Evolutionary conservation across 2,329 filamentous ascomycete species (phyloP), one percentile per base, ranked within the genome.

Genomic region (Elsinoe necatrix): DNA sequence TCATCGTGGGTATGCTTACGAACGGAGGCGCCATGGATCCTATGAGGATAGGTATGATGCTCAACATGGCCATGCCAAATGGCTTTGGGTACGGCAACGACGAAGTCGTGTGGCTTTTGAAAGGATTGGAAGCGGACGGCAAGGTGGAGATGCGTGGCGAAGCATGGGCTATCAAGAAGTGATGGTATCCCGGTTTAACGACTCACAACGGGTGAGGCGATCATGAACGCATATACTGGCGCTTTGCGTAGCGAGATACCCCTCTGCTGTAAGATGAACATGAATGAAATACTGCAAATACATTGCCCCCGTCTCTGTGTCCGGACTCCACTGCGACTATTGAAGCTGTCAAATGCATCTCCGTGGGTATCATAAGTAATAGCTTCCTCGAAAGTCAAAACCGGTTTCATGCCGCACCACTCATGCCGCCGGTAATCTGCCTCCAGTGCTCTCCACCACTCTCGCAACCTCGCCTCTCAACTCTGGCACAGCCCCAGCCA

Each of bases 1-100:
- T 95, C 68, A 90, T 98, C 58, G 77, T 90, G 57, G 89, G 89
- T 54, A 97, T 98, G 93, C 75, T 98, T 71, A 96, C 89, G 60
- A 96, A 96, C 70, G 86, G 89, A 64, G 86, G 86, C 16, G 82
- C 86, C 25, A 93, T 96, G 87, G 85, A 87, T 52, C 74, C 91
- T 58, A 78, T 78, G 56, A 82, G 90, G 68, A 95, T 98, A 62
- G 80, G 84, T 7, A 95, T 91, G 85, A 96, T 97, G 89, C 79
- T 98, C 78, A 89, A 89, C 72, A 92, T 97, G 80, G 80, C 92
- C 58, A 83, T 96, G 54, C 82, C 87, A 0, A 89, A 89, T 11
- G 91, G 90, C 1, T 96, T 95, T 67, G 82, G 88, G 0, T 95
- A 89, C 79, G 89, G 86, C 60, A 88, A 88, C 65, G 91, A 95